Percentiles rank a stretch among this genome's conserved stretches.
Evolutionary conservation across 208 protist species (phyloP).

Genomic region (Acanthamoeba royreba): DNA sequence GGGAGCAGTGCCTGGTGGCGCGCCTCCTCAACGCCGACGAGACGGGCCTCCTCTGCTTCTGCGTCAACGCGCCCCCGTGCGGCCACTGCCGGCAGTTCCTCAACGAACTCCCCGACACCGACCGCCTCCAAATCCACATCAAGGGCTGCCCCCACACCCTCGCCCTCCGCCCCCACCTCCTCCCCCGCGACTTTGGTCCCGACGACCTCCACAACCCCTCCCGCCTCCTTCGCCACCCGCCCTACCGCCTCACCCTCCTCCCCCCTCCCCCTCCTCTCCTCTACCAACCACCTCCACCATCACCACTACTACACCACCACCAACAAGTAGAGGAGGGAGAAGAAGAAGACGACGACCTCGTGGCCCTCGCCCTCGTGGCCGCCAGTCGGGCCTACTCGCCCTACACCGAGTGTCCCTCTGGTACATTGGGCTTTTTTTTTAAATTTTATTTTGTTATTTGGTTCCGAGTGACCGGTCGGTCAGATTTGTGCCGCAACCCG

Average conservation of each 20-base stretch:
- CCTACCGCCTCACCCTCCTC: background rate
- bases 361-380: background rate
- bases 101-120: background rate
- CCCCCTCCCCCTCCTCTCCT: background rate
- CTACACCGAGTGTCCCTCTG: slow-evolving; percentile 22
- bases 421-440: background rate
- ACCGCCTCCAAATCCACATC: background rate
- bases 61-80: slow-evolving; percentile 1
- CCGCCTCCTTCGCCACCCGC: background rate
- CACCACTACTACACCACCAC: background rate
- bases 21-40: background rate
- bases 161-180: background rate
- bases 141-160: background rate
- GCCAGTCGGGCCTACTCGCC: background rate
- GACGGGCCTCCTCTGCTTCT: background rate
- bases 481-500: too few species aligned
- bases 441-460: background rate
- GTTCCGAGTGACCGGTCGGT: too few species aligned
- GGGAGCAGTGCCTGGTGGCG: background rate
- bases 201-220: background rate
- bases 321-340: background rate
- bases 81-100: slow-evolving; percentile 28
- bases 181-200: slow-evolving; percentile 1
- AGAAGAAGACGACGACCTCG: background rate
- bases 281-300: too few species aligned